Percentiles rank a stretch among this genome's conserved stretches.
These are phyloP conservation scores for Populus tomentosa DNA, from an alignment of 441 rosid genomes.

Conservation along the genomic window DNA sequence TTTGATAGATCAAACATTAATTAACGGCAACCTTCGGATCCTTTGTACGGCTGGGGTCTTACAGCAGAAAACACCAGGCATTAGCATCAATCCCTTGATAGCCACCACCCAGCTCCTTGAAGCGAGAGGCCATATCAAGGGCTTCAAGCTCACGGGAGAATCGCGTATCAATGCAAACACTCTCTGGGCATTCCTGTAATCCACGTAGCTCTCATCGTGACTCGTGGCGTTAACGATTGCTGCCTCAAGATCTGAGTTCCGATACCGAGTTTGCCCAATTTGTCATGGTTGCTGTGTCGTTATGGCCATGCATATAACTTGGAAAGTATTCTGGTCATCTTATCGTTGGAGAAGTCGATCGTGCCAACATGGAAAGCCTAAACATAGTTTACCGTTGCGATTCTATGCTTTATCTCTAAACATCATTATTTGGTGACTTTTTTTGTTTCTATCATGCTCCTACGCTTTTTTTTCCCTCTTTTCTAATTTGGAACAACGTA, in stretches of 20 bases:
- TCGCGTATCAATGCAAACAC: constrained; percentile 61
- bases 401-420: too few species aligned
- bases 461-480: too few species aligned
- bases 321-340: background rate
- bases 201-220: constrained; percentile 54
- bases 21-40: constrained; percentile 38
- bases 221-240: constrained; percentile 72
- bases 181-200: constrained; percentile 53
- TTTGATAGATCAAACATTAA: constrained; percentile 49
- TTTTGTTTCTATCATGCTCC: too few species aligned
- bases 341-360: background rate
- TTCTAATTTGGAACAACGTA: background rate
- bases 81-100: constrained; percentile 62
- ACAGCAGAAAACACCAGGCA: constrained; percentile 68
- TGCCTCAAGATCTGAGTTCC: constrained; percentile 54
- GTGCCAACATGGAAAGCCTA: background rate
- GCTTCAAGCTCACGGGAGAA: constrained; percentile 55
- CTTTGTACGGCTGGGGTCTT: constrained; percentile 36
- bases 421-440: too few species aligned
- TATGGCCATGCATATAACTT: background rate
- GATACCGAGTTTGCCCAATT: constrained; percentile 19
- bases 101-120: constrained; percentile 66
- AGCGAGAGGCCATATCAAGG: constrained; percentile 34
- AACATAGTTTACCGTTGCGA: too few species aligned
- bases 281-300: background rate